Base-by-base conservation (phyloP, 1,139 yeast genomes). In the Saccharomycopsis crataegensis region DNA sequence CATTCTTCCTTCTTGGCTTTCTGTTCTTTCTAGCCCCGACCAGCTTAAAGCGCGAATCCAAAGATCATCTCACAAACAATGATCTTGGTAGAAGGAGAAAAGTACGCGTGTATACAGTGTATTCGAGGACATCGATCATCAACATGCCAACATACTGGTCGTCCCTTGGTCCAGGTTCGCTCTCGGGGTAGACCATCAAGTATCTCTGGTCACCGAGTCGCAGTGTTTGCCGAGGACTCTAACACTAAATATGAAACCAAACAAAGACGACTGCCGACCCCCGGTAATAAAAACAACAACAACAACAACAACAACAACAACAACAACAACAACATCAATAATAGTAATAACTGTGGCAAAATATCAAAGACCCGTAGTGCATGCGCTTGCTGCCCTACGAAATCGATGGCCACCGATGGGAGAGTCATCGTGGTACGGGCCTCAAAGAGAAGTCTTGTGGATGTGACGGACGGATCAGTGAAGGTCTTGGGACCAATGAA, bases 51-150 rank as follows among this genome's bases (percentile, higher is more conserved):
- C n/a, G n/a, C n/a, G n/a, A n/a, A 22, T 22, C 28, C 28, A 2
- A 2, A 22, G 28, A 22, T 22, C 28, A 22, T 22, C 28, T 22
- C 28, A 22, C 4, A 22, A 22, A 22, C 28, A 22, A 91, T 93
- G 98, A 89, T 93, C 56, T 72, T 89, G 50, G 88, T 86, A 62
- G 89, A 87, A 59, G 88, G 87, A 44, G 85, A 79, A 62, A 88
- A 93, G 64, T 87, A 87, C 66, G 90, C 96, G n/a, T 93, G 96
- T 67, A 79, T 82, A 57, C 85, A 83, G 63, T 93, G 99, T 65
- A 89, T 93, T 43, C 74, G 97, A 46, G 98, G 98, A 22, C 99
- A 93, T 66, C 71, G 99, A 46, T 86, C 96, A 3, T 83, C 94
- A 2, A 80, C 84, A 54, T 93, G 99, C 67, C 80, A 80, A 56